A percentile compares a stretch with the other conserved stretches of the same genome.
phyloP scores from a whole-genome alignment of 768 basidiomycete genomes.

The Leccinum sublutescens region DNA sequence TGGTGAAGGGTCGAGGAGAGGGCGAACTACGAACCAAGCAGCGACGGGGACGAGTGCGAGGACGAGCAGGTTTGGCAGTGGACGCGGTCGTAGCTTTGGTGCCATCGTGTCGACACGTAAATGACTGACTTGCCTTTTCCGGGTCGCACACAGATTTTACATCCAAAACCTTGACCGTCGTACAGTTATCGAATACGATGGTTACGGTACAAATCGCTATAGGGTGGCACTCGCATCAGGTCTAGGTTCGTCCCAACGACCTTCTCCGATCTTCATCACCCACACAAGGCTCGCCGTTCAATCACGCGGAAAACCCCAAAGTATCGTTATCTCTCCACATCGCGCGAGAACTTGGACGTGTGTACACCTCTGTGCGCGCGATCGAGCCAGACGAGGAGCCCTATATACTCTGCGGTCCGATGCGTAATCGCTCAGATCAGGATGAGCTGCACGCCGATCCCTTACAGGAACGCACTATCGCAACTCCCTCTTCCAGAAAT shows the following conservation, averaged over 20 bases:
- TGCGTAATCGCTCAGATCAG: background rate
- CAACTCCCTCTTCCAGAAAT: constrained; percentile 28
- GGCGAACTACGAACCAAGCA: constrained; percentile 69
- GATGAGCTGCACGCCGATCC: constrained; percentile 2
- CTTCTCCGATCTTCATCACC: background rate
- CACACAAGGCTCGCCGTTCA: constrained; percentile 72
- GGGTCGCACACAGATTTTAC: background rate
- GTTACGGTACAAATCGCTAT: constrained; percentile 67
- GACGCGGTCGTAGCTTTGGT: constrained; percentile 40
- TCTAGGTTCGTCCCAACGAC: constrained; percentile 49
- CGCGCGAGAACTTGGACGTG: constrained; percentile 40
- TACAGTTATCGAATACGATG: constrained; percentile 56
- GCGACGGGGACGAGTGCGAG: constrained; percentile 65
- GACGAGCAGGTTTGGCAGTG: constrained; percentile 51
- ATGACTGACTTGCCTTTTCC: constrained; percentile 14
- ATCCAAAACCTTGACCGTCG: constrained; percentile 27
- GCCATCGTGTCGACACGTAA: constrained; percentile 15
- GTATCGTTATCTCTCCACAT: constrained; percentile 60
- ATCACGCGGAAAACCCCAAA: constrained; percentile 71
- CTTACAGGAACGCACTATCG: background rate
- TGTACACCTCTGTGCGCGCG: constrained; percentile 53
- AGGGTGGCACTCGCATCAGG: constrained; percentile 79
- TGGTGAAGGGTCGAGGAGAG: constrained; percentile 67
- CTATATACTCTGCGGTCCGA: constrained; percentile 44
- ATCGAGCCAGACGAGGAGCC: constrained; percentile 65